Evolutionary conservation across 2,329 filamentous ascomycete genomes (phyloP).

Genomic region (Hypoxylon sp.): DNA sequence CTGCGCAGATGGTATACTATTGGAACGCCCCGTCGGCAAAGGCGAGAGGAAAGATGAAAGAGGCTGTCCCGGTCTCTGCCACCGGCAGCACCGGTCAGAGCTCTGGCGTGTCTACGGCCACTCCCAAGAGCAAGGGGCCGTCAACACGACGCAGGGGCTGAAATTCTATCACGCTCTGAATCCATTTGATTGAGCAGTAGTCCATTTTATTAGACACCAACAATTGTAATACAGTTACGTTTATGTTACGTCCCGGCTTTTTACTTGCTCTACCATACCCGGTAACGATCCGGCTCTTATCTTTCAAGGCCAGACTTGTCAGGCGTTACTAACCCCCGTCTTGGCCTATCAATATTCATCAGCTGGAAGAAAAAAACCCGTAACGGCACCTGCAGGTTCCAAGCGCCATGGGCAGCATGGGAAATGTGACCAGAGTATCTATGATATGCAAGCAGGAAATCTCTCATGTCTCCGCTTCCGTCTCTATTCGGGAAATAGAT

Average conservation of each 20-base stretch:
- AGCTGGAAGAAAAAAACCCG: constrained; percentile 6
- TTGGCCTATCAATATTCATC: constrained; percentile 36
- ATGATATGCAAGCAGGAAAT: constrained; percentile 34
- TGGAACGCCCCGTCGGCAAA: constrained; percentile 80
- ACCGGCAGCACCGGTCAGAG: constrained; percentile 42
- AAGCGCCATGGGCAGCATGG: constrained; percentile 27
- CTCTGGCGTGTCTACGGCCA: constrained; percentile 51
- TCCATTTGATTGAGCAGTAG: constrained; percentile 23
- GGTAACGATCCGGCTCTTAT: constrained; percentile 36
- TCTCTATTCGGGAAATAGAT: constrained; percentile 41
- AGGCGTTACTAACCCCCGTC: constrained; percentile 35
- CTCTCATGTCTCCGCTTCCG: constrained; percentile 36
- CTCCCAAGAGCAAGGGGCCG: constrained; percentile 58
- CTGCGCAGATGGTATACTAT: constrained; percentile 94
- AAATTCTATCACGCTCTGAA: constrained; percentile 20
- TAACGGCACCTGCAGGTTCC: constrained; percentile 30
- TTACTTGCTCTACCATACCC: constrained; percentile 33
- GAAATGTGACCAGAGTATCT: constrained; percentile 29
- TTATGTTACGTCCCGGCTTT: constrained; percentile 33
- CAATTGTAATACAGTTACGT: constrained; percentile 38
- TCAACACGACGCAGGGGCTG: constrained; percentile 62
- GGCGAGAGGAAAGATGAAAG: constrained; percentile 60
- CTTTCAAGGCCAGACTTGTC: constrained; percentile 36
- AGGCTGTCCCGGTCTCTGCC: constrained; percentile 47
- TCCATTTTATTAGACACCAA: constrained; percentile 32